Conservation (phyloP, 139 green algal species). For the Limnomonas spitsbergensis region DNA sequence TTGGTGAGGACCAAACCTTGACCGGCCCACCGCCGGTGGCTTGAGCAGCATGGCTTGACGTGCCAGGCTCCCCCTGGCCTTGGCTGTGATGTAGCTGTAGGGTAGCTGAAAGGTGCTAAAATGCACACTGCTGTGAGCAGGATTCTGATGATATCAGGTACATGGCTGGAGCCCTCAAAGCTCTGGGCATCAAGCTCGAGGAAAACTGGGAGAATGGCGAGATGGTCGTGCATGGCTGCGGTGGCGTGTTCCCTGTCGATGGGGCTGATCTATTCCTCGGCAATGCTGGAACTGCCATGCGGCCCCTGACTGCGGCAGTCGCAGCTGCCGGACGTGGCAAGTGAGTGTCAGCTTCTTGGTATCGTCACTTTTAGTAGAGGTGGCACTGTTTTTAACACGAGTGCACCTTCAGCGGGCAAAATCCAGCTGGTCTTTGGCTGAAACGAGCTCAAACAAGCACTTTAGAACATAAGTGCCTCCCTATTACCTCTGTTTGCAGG, state of each 20-base stretch:
- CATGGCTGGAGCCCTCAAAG: conserved; percentile 87
- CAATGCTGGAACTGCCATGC: conserved; percentile 98
- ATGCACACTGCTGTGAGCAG: conserved; percentile 32
- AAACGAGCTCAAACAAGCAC: no score
- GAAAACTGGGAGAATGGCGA: conserved; percentile 71
- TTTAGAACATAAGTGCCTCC: no score
- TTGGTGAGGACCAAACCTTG: no score
- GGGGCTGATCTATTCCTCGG: conserved; percentile 87
- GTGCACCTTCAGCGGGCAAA: no score
- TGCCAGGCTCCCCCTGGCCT: no score
- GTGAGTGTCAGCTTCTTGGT: conserved; percentile 30
- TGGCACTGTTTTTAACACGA: no score
- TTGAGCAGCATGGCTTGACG: no score
- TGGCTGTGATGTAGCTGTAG: no score
- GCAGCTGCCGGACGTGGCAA: conserved; percentile 84
- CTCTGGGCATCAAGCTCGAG: conserved; percentile 80
- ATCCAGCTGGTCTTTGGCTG: no score
- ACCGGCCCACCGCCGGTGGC: no score
- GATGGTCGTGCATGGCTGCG: conserved; percentile 79
- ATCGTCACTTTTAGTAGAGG: no score
- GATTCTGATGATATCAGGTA: conserved; percentile 95
- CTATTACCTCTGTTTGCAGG: conserved; percentile 7
- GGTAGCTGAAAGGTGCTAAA: no score
- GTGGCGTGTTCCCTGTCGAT: conserved; percentile 70
- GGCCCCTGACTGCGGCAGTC: conserved; percentile 93